These are phyloP conservation scores for Diplocarpon rosae DNA, from an alignment of 2,329 filamentous ascomycete genomes.

Conservation along the genomic window DNA sequence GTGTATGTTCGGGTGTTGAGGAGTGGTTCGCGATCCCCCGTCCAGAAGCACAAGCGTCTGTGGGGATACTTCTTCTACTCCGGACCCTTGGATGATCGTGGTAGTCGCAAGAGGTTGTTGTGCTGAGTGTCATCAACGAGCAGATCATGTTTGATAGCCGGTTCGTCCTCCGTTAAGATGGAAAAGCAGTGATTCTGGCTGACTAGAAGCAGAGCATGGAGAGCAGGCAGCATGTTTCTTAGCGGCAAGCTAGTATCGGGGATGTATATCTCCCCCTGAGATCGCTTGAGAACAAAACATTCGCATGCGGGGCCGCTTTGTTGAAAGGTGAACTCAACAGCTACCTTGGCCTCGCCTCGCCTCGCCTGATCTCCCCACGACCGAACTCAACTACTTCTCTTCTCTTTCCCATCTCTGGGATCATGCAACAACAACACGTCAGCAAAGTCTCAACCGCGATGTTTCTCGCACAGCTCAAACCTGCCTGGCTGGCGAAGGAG, in stretches of 20 bases:
- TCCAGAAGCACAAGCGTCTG: not conserved
- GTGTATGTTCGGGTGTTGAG: not conserved
- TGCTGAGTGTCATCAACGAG: not conserved
- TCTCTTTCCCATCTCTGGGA: not conserved
- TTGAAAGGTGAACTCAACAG: not conserved
- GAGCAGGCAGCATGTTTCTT: not conserved
- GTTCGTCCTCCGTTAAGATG: constrained; percentile 1
- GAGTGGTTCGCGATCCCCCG: constrained; percentile 1
- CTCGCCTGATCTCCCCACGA: too few relatives aligned
- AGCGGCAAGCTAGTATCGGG: not conserved
- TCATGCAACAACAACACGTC: not conserved
- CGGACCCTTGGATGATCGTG: constrained; percentile 3
- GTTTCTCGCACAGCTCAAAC: not conserved
- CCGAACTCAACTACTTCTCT: too few relatives aligned
- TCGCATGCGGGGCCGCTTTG: not conserved
- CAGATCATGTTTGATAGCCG: not conserved
- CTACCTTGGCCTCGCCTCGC: too few relatives aligned
- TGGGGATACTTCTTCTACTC: not conserved
- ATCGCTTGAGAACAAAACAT: too few relatives aligned
- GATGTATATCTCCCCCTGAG: too few relatives aligned
- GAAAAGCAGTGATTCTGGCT: not conserved
- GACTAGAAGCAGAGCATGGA: not conserved
- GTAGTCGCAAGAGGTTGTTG: not conserved
- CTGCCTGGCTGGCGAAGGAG: not conserved
- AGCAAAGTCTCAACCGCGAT: not conserved